phyloP scores from a whole-genome alignment of 345 rosid genomes.

The Salix arbutifolia region DNA sequence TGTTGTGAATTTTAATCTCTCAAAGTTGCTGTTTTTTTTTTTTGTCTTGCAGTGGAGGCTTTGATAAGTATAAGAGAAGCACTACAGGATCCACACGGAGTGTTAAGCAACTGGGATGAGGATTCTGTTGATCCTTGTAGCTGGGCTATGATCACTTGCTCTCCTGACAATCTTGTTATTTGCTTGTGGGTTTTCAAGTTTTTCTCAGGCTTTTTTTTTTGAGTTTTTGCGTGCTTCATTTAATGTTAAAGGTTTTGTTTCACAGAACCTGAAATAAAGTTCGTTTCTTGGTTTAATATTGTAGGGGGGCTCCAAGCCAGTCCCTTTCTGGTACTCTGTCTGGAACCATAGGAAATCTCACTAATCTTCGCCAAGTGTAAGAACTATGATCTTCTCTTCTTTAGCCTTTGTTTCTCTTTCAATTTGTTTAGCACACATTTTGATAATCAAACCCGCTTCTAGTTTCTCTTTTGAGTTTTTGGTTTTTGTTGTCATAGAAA shows the following conservation, averaged over 20 bases:
- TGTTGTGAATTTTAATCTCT: background rate
- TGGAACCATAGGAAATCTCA: constrained; percentile 69
- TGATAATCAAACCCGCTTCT: background rate
- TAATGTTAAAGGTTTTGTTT: background rate
- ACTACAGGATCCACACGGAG: constrained; percentile 78
- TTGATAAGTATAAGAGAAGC: constrained; percentile 53
- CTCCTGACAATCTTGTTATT: constrained; percentile 67
- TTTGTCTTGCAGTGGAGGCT: constrained; percentile 59
- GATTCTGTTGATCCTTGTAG: constrained; percentile 96
- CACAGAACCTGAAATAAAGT: background rate
- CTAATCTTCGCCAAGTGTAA: constrained; percentile 88
- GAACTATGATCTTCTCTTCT: constrained; percentile 16
- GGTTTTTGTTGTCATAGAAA: background rate
- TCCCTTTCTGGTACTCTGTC: constrained; percentile 83
- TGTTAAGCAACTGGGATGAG: constrained; percentile 85
- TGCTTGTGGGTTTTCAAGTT: constrained; percentile 53
- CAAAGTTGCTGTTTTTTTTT: background rate
- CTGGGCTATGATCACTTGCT: constrained; percentile 93
- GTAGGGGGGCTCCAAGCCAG: constrained; percentile 92
- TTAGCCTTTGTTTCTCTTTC: background rate
- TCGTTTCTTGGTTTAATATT: constrained; percentile 27
- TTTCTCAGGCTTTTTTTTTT: background rate
- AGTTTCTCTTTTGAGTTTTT: constrained; percentile 11
- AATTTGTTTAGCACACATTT: background rate
- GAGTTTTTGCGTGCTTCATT: background rate